Evolutionary conservation across 2,329 filamentous ascomycete species (phyloP).

Genomic region (Phoma herbarum): DNA sequence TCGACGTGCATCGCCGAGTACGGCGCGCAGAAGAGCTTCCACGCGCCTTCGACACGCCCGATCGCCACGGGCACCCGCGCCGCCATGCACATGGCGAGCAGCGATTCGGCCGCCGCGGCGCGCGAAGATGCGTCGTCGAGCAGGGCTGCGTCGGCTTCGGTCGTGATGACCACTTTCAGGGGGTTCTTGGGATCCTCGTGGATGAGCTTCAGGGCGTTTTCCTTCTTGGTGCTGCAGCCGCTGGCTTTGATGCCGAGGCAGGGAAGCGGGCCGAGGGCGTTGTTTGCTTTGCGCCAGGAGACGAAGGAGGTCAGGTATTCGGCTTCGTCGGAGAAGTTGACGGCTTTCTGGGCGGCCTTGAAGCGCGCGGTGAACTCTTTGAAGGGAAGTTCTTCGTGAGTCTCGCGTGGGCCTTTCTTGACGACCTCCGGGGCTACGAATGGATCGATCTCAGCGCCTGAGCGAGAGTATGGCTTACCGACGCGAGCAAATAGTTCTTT

Average conservation of each 20-base stretch:
- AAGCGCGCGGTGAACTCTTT: constrained; percentile 31
- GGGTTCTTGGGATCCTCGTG: constrained; percentile 20
- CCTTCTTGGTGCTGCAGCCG: constrained; percentile 40
- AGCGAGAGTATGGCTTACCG: constrained; percentile 32
- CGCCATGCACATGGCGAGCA: constrained; percentile 31
- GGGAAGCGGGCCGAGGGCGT: constrained; percentile 21
- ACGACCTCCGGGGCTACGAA: constrained; percentile 20
- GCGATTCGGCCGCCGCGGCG: constrained; percentile 20
- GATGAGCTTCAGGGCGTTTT: constrained; percentile 31
- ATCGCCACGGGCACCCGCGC: constrained; percentile 39
- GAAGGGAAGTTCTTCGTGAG: constrained; percentile 28
- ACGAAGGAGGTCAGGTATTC: constrained; percentile 28
- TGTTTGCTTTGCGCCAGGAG: constrained; percentile 20
- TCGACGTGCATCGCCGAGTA: constrained; percentile 40
- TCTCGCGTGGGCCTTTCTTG: constrained; percentile 22
- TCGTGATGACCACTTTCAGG: constrained; percentile 6
- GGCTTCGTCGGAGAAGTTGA: constrained; percentile 43
- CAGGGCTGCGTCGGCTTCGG: constrained; percentile 5
- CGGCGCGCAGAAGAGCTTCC: constrained; percentile 40
- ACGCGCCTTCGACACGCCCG: constrained; percentile 35
- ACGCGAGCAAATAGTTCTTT: constrained; percentile 33
- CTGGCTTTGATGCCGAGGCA: constrained; percentile 39
- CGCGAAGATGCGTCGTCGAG: constrained; percentile 15
- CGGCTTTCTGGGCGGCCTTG: constrained; percentile 19
- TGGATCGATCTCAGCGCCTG: constrained; percentile 25